Evolutionary conservation across 345 rosid genomes (phyloP).

Genomic region (Bruguiera parviflora): DNA sequence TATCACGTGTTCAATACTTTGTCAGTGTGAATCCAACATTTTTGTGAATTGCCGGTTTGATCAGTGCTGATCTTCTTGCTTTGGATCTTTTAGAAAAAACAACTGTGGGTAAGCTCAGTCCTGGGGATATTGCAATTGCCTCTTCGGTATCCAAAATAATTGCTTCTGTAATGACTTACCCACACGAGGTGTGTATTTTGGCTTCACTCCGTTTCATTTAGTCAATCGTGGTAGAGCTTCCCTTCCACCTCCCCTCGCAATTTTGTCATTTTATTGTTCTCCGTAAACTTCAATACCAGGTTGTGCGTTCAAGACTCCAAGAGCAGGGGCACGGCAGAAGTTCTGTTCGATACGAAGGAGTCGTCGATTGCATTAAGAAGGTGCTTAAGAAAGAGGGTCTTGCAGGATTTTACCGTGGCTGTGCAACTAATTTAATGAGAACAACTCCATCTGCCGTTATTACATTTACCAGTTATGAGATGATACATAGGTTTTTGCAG

Average conservation of each 20-base stretch:
- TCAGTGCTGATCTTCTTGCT: constrained; percentile 28
- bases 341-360: constrained; percentile 50
- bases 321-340: constrained; percentile 79
- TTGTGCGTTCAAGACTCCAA: constrained; percentile 88
- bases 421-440: constrained; percentile 71
- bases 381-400: constrained; percentile 67
- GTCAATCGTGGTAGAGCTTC: neutral
- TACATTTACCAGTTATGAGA: constrained; percentile 81
- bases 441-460: constrained; percentile 87
- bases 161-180: constrained; percentile 84
- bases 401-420: constrained; percentile 80
- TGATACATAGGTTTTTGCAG: constrained; percentile 53
- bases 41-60: neutral
- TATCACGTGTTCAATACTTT: constrained; percentile 22
- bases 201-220: neutral
- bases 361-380: constrained; percentile 68
- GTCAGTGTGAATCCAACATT: neutral
- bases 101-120: constrained; percentile 51
- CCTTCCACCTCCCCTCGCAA: neutral
- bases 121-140: constrained; percentile 69
- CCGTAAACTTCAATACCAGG: constrained; percentile 35
- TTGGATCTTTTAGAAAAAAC: constrained; percentile 51
- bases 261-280: neutral
- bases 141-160: constrained; percentile 73
- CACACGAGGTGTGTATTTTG: constrained; percentile 69